Base-by-base conservation (phyloP, 495 filamentous ascomycete genomes). In the Cryomyces antarcticus region DNA sequence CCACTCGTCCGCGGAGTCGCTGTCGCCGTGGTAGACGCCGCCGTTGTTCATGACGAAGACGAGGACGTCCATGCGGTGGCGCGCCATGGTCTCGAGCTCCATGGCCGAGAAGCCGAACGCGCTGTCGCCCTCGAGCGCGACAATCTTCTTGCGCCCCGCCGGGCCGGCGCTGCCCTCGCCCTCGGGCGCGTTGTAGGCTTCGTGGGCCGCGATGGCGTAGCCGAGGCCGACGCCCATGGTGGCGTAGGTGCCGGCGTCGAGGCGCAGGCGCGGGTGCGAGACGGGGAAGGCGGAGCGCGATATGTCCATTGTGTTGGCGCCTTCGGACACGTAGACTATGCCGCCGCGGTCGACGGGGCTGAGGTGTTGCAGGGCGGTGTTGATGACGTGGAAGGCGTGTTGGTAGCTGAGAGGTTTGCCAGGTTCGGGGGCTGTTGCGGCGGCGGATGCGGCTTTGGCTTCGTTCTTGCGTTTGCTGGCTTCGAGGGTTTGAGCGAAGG, bases 181-280 rank as follows among this genome's bases (percentile, higher is more conserved):
- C 9, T 11, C 7, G 6, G 60, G 51, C 1, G 57, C 53, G 50
- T 77, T 77, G 53, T 73, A 77, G 1, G 75, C 75, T 31, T 63
- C 67, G 41, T 72, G 64, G 0, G 75, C 73, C 1, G 74, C 75
- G 36, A 78, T 69, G 6, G 73, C 69, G 45, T 78, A 78, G 5
- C 73, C 74, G 33, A 78, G 58, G 0, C 75, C 75, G 0, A 77
- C 67, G n/a, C 75, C 75, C 75, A 79, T 79, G 1, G 75, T 78
- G 0, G 75, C 75, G 46, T 77, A 68, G 0, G 74, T 75, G 9
- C 75, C 75, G 6, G 75, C 74, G 47, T 78, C 74, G 28, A 78
- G 66, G 2, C 74, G 67, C 3, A 71, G 65, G 30, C 75, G 67
- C 5, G 75, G 75, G 41, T 72, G 59, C 12, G 69, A 57, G 7